phyloP scores from a whole-genome alignment of 2,329 filamentous ascomycete genomes.

The Penicillium janthinellum region DNA sequence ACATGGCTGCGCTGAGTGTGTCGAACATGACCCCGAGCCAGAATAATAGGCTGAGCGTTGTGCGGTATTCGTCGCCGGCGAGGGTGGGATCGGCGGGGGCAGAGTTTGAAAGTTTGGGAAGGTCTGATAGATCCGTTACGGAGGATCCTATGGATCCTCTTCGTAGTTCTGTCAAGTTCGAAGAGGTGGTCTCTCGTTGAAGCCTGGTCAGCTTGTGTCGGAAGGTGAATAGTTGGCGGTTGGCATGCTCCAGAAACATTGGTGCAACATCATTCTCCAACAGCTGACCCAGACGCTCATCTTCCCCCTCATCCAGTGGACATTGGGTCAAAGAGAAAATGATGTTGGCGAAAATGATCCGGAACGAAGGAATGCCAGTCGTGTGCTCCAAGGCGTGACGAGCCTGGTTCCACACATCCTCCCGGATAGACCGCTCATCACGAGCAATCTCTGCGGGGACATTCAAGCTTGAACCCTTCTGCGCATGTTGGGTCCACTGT shows the following conservation, averaged over 20 bases:
- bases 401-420: constrained; percentile 48
- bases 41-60: constrained; percentile 57
- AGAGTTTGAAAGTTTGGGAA: not conserved
- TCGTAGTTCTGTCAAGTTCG: not conserved
- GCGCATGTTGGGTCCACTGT: constrained; percentile 40
- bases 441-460: constrained; percentile 16
- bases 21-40: constrained; percentile 64
- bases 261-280: constrained; percentile 34
- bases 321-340: constrained; percentile 51
- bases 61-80: constrained; percentile 35
- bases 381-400: constrained; percentile 41
- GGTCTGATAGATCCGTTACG: not conserved
- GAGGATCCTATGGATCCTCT: not conserved
- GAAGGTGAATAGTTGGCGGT: constrained; percentile 42
- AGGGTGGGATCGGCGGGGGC: constrained; percentile 16
- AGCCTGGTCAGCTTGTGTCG: constrained; percentile 26
- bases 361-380: constrained; percentile 48
- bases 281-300: constrained; percentile 20
- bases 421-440: constrained; percentile 44
- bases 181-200: constrained; percentile 13
- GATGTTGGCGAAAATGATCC: constrained; percentile 49
- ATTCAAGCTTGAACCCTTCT: constrained; percentile 15
- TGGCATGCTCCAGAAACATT: constrained; percentile 43
- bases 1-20: constrained; percentile 58
- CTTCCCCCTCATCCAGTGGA: constrained; percentile 33